Evolutionary conservation across 176 grass and related monocot species (phyloP).

Genomic region (Cenchrus purpureus): DNA sequence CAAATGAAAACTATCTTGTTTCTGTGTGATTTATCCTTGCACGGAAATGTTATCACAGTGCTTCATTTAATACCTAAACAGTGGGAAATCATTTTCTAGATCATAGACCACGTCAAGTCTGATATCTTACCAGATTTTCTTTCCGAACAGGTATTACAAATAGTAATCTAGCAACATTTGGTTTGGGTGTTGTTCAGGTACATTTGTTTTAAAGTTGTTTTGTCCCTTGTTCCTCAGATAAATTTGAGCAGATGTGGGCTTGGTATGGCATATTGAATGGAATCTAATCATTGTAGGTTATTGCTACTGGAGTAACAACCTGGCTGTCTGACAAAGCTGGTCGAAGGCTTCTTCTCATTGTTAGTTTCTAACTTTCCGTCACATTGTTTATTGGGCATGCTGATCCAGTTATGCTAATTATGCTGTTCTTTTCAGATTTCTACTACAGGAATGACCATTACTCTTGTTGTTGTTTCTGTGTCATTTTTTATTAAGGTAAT

Average conservation of each 20-base stretch:
- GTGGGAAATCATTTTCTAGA: neutral
- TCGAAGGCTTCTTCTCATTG: constrained; percentile 94
- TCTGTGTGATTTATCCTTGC: constrained; percentile 21
- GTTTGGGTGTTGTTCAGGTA: constrained; percentile 97
- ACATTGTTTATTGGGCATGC: neutral
- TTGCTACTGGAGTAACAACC: constrained; percentile 90
- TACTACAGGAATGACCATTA: constrained; percentile 67
- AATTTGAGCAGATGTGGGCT: constrained; percentile 27
- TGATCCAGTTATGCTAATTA: constrained; percentile 29
- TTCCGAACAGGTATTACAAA: constrained; percentile 73
- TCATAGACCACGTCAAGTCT: neutral
- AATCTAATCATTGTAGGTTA: constrained; percentile 56
- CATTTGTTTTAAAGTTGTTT: constrained; percentile 14
- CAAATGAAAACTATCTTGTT: constrained; percentile 18
- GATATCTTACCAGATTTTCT: constrained; percentile 34
- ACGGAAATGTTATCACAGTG: constrained; percentile 1
- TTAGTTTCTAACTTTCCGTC: constrained; percentile 57
- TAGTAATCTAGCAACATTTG: constrained; percentile 83
- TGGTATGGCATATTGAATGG: constrained; percentile 20
- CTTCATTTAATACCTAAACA: constrained; percentile 10
- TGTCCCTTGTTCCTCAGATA: neutral
- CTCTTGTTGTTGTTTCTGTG: constrained; percentile 77
- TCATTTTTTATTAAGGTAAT: constrained; percentile 94
- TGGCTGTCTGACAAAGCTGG: constrained; percentile 98
- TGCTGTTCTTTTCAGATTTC: constrained; percentile 67